phyloP scores from a whole-genome alignment of 1,139 yeast species.

The Sugiyamaella pinicola region DNA sequence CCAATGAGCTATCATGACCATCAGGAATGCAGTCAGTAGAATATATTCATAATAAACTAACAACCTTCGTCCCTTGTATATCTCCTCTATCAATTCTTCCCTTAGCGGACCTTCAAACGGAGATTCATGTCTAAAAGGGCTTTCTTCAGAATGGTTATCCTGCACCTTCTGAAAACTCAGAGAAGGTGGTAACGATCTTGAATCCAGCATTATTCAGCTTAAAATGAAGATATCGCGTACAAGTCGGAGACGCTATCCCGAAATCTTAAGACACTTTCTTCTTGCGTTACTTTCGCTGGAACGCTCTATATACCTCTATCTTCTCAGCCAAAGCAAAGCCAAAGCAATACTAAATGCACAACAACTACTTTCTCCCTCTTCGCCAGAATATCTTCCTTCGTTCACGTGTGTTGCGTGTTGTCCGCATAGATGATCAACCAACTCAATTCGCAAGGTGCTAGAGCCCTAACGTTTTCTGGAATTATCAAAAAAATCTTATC shows the following conservation, averaged over 20 bases:
- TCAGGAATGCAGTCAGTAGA: slow-evolving; percentile 10
- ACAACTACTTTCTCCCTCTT: no score
- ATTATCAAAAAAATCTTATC: slow-evolving; percentile 15
- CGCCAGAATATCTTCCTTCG: background rate
- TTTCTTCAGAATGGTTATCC: background rate
- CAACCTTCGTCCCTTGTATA: slow-evolving; percentile 21
- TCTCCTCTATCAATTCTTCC: slow-evolving; percentile 21
- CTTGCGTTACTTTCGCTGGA: no score
- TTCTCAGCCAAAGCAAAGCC: no score
- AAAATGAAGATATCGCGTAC: background rate
- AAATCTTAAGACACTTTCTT: no score
- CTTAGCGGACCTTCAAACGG: slow-evolving; percentile 23
- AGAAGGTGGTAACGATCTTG: background rate
- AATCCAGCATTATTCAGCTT: background rate
- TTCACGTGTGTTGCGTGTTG: background rate
- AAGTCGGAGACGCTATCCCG: no score
- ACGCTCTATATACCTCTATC: background rate
- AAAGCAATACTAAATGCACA: no score
- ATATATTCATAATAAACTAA: slow-evolving; percentile 20
- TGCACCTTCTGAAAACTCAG: background rate
- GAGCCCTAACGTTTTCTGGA: slow-evolving; percentile 1
- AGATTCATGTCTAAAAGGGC: slow-evolving; percentile 23
- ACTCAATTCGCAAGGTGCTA: background rate
- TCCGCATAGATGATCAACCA: background rate
- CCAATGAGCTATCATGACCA: slow-evolving; percentile 21